phyloP scores from a whole-genome alignment of 371 early-diverging fungal genomes.

The Sporodiniella umbellata region DNA sequence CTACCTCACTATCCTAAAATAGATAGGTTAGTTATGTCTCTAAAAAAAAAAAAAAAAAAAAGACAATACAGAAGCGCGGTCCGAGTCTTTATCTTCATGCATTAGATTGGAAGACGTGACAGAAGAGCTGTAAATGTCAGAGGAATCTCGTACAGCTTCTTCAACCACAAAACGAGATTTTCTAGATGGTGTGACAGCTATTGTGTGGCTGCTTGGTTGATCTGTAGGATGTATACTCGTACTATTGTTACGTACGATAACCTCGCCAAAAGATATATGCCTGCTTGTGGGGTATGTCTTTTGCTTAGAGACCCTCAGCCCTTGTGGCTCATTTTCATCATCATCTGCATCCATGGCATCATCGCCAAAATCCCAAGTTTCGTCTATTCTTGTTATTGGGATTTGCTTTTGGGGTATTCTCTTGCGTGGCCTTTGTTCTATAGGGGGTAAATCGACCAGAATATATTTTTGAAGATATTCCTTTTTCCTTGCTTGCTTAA shows the following conservation, averaged over 20 bases:
- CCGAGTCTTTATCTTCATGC: constrained; percentile 28
- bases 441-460: constrained; percentile 68
- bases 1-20: constrained; percentile 39
- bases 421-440: constrained; percentile 61
- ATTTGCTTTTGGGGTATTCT: constrained; percentile 37
- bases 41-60: constrained; percentile 1
- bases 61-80: constrained; percentile 2
- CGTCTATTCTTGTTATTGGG: constrained; percentile 28
- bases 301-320: constrained; percentile 3
- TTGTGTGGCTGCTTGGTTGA: constrained; percentile 1
- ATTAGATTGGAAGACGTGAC: constrained; percentile 29
- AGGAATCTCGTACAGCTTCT: constrained; percentile 14
- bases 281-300: constrained; percentile 11
- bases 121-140: constrained; percentile 4
- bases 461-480: constrained; percentile 60
- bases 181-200: constrained; percentile 16
- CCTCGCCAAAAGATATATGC: constrained; percentile 51
- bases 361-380: constrained; percentile 48
- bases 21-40: constrained; percentile 2
- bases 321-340: constrained; percentile 4
- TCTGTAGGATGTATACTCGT: constrained; percentile 15
- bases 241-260: constrained; percentile 32
- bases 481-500: constrained; percentile 77
- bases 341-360: constrained; percentile 18
- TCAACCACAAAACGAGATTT: constrained; percentile 59